Conservation (phyloP, 208 protist genomes). For the Trypanosoma cruzi region DNA sequence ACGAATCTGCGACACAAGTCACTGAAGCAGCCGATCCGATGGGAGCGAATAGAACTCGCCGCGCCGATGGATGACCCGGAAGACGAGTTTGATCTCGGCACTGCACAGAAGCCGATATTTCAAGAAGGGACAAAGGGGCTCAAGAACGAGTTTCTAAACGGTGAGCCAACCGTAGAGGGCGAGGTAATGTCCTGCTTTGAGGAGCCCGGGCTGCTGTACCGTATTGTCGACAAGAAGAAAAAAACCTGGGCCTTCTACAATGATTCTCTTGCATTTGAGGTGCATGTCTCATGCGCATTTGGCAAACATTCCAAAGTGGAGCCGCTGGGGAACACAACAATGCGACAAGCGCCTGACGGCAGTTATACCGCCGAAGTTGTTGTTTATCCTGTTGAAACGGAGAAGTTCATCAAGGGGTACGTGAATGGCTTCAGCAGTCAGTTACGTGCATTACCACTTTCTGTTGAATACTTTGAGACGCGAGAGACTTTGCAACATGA, state of each 20-base stretch:
- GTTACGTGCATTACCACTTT: constrained; percentile 68
- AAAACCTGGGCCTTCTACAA: constrained; percentile 92
- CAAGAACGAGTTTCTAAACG: constrained; percentile 56
- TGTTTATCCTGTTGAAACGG: constrained; percentile 81
- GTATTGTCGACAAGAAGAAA: constrained; percentile 68
- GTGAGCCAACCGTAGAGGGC: constrained; percentile 65
- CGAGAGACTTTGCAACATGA: constrained; percentile 40
- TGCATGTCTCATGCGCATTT: constrained; percentile 74
- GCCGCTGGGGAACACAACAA: constrained; percentile 62
- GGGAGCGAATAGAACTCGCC: constrained; percentile 44
- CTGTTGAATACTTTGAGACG: constrained; percentile 59
- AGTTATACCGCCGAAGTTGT: constrained; percentile 59
- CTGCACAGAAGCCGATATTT: constrained; percentile 55
- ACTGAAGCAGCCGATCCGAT: constrained; percentile 34
- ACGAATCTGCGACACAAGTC: constrained; percentile 63
- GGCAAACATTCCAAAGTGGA: constrained; percentile 81
- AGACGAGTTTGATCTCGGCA: constrained; percentile 80
- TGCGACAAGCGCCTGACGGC: constrained; percentile 42
- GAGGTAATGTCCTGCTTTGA: constrained; percentile 84
- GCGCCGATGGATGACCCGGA: constrained; percentile 57
- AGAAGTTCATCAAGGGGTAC: constrained; percentile 81
- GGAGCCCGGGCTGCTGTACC: constrained; percentile 81
- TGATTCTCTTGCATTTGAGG: constrained; percentile 75
- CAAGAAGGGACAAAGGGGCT: constrained; percentile 21
- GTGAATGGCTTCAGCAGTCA: constrained; percentile 85